Evolutionary conservation across 208 protist species (phyloP), one percentile per base, ranked within the genome.

Genomic region (Wallacemonas collosoma): DNA sequence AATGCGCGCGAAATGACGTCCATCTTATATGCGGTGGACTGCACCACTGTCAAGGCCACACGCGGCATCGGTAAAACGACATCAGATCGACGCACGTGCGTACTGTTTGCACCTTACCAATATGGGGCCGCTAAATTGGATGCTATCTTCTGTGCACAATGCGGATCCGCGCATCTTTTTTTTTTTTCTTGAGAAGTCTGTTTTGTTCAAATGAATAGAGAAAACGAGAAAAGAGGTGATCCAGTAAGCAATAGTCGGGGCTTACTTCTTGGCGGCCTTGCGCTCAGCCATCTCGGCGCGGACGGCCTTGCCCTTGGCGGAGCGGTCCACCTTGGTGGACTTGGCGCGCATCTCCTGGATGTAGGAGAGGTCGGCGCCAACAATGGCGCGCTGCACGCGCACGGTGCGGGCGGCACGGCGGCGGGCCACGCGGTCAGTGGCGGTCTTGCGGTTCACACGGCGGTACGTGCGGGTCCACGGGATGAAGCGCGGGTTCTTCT

Each of bases 401-500:
- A 93, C 85, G 65, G 90, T 75, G 76, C 87, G 86, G 57, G 88
- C 89, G 66, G 90, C 83, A 72, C 90, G 90, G 81, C 90, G 90
- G 81, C 88, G 90, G 58, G 71, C 74, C 41, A 93, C 88, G 83
- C 88, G 88, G 86, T 94, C 88, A 17, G 87, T 89, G 62, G 86
- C 88, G 74, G 84, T 92, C 90, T 98, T 98, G 88, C 93, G 93
- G 88, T 96, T 87, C 60, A 96, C 91, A 75, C 91, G 89, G 77
- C 94, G 92, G 93, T 96, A 98, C 75, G 93, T 93, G 83, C 90
- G 88, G 78, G 94, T 98, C 94, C 94, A 98, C 73, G 83, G 81
- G 68, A 98, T 68, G 82, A 95, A 95, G 73, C 93, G 90, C 65
- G 94, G 93, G 90, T 98, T 98, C 91, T 97, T 98, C 91, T 98